Conservation (phyloP, 345 rosid species). For the Bruguiera parviflora region DNA sequence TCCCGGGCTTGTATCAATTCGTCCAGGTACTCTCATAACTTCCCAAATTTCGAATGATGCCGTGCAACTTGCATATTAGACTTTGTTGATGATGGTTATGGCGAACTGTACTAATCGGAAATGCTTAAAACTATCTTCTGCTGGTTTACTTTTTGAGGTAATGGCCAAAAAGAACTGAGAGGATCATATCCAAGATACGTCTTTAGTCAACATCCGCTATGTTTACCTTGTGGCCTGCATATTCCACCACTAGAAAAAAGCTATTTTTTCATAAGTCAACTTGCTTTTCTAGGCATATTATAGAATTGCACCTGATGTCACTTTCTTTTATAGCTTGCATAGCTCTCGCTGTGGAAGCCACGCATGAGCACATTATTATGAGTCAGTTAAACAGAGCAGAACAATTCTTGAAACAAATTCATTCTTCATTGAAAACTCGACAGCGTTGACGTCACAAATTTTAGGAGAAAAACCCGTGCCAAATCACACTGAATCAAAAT, state of each 20-base stretch:
- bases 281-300: not conserved
- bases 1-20: constrained; percentile 43
- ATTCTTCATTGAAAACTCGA: too few relatives aligned
- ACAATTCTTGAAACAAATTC: too few relatives aligned
- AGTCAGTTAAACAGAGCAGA: too few relatives aligned
- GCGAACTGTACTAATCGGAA: not conserved
- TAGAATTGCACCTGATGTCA: not conserved
- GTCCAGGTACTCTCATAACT: constrained; percentile 34
- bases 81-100: not conserved
- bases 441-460: too few relatives aligned
- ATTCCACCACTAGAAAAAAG: not conserved
- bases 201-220: constrained; percentile 5
- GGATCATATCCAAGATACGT: constrained; percentile 5
- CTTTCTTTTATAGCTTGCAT: too few relatives aligned
- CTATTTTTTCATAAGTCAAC: not conserved
- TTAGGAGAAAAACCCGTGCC: too few relatives aligned
- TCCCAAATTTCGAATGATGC: not conserved
- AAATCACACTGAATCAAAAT: too few relatives aligned
- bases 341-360: too few relatives aligned
- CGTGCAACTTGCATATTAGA: not conserved
- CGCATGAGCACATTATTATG: too few relatives aligned
- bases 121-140: constrained; percentile 8
- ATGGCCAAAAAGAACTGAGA: constrained; percentile 3
- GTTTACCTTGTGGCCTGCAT: not conserved
- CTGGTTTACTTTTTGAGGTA: constrained; percentile 19